phyloP scores from a whole-genome alignment of 371 early-diverging fungal genomes.

The Haplosporangium sp. region DNA sequence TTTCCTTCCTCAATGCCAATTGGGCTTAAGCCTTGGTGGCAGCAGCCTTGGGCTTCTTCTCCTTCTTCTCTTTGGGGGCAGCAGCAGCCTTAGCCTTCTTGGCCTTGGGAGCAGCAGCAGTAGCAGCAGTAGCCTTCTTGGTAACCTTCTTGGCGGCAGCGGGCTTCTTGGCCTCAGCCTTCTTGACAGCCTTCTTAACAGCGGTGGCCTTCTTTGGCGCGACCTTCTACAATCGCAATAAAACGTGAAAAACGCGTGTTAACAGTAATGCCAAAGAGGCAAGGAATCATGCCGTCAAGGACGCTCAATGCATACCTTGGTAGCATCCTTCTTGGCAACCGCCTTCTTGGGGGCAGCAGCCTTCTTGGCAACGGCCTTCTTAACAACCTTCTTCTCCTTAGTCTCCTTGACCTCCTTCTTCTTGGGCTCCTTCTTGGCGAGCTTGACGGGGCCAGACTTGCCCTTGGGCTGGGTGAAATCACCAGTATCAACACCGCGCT shows the following conservation, averaged over 20 bases:
- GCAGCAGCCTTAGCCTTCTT: slow-evolving; percentile 53
- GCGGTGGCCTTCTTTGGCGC: slow-evolving; percentile 60
- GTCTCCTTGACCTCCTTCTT: slow-evolving; percentile 64
- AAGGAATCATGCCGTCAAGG: not conserved
- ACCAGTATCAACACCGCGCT: slow-evolving; percentile 76
- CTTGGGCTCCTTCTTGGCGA: slow-evolving; percentile 70
- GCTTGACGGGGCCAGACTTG: slow-evolving; percentile 77
- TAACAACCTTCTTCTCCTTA: slow-evolving; percentile 58
- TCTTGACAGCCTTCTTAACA: slow-evolving; percentile 64
- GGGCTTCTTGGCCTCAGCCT: slow-evolving; percentile 64
- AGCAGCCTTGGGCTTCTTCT: slow-evolving; percentile 45
- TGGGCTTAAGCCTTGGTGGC: slow-evolving; percentile 44
- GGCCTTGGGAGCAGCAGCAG: slow-evolving; percentile 53
- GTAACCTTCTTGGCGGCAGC: slow-evolving; percentile 60
- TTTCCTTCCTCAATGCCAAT: slow-evolving; percentile 2
- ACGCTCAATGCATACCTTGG: slow-evolving; percentile 20
- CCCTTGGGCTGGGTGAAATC: slow-evolving; percentile 80
- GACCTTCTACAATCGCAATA: slow-evolving; percentile 16
- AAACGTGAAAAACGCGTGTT: not conserved
- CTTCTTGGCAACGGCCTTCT: slow-evolving; percentile 56
- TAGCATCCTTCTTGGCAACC: slow-evolving; percentile 54
- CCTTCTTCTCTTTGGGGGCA: slow-evolving; percentile 58
- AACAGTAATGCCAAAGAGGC: not conserved
- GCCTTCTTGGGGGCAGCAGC: slow-evolving; percentile 55
- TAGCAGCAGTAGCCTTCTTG: slow-evolving; percentile 59